Evolutionary conservation across 805 yeast species (phyloP), one percentile per base, ranked within the genome.

Genomic region (Barnettozyma wickerhamii): DNA sequence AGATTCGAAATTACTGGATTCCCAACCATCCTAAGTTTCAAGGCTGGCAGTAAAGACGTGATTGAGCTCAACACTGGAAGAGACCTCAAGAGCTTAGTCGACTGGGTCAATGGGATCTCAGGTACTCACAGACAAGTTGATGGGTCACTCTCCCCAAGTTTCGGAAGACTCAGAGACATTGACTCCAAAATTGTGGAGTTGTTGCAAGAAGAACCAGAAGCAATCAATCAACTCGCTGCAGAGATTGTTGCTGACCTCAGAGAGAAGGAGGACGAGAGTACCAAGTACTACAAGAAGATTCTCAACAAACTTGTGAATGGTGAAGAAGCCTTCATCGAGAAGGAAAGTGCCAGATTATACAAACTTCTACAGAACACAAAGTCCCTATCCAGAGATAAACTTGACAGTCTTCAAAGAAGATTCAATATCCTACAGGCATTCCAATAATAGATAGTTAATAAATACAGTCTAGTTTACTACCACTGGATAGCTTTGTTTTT

Each of bases 401-500:
- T 63, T 14, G 85, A 80, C 49, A 65, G 71, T 28, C 62, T 77
- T 50, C 63, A 65, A 42, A 69, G 65, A 57, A 68, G 83, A 57
- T 46, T 70, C 40, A 80, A 79, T 49, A 65, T 77, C 19, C 58
- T 78, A 51, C 59, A 51, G 32, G 48, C 33, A 10, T 53, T 53
- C 26, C 28, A 39, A 33, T 32, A 32, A 12, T 9, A 30, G 12
- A 23, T 23, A 23, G 10, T 23, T 23, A 23, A 23, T 23, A 23
- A 23, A 23, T 42, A n/a, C n/a, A n/a, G n/a, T n/a, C n/a, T n/a
- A n/a, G n/a, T n/a, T n/a, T n/a, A n/a, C 19, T 41, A 78, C 84
- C 84, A 79, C 21, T 67, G 69, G 19, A 80, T 64, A 21, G 77
- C 65, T 50, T 68, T 60, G 56, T 66, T 71, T 66, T 75, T 73